phyloP scores from a whole-genome alignment of 345 rosid species.

The Reutealis trisperma region DNA sequence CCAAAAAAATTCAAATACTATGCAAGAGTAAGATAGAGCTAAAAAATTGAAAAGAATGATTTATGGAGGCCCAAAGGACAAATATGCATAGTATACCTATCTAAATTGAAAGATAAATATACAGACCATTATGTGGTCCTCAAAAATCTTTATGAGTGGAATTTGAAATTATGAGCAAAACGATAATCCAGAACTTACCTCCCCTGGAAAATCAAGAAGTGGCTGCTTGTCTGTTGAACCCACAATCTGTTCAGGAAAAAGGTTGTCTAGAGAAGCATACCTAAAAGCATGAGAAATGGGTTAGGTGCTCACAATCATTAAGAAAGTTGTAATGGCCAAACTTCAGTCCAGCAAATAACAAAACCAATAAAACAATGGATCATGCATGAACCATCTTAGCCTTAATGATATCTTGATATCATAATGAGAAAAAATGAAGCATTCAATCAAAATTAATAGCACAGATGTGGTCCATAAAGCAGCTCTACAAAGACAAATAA shows the following conservation, averaged over 20 bases:
- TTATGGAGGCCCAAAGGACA: not conserved
- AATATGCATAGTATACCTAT: not conserved
- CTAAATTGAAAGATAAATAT: not conserved
- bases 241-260: constrained; percentile 55
- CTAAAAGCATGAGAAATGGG: constrained; percentile 33
- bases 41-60: not conserved
- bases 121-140: not conserved
- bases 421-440: not conserved
- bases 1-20: constrained; percentile 5
- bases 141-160: not conserved
- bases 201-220: constrained; percentile 92
- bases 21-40: not conserved
- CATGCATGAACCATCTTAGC: constrained; percentile 11
- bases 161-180: not conserved
- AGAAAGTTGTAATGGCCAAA: constrained; percentile 9
- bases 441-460: not conserved
- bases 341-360: constrained; percentile 1
- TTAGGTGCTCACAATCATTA: not conserved
- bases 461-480: not conserved
- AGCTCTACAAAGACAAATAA: constrained; percentile 12
- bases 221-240: constrained; percentile 83
- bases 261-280: constrained; percentile 54
- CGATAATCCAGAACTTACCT: constrained; percentile 43
- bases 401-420: not conserved
- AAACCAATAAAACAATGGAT: not conserved